Base-by-base conservation (phyloP, 257 asterid genomes). In the Nicotiana attenuata region DNA sequence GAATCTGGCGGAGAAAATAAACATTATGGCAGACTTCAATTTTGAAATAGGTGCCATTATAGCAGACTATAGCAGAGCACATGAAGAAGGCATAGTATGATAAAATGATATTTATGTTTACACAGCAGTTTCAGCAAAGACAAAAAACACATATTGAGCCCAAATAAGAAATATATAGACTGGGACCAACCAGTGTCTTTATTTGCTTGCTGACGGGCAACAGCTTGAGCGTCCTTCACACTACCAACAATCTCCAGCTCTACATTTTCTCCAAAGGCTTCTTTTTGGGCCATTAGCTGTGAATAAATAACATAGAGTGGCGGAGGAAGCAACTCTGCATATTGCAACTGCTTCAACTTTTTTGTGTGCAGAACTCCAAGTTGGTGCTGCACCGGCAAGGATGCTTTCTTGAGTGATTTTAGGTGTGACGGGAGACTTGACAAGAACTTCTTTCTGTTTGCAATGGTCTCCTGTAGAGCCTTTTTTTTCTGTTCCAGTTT, bases 381-480 rank as follows among this genome's bases (percentile, higher is more conserved):
- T 66, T 96, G 98, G 66, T 94, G 85, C 84, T 94, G 97, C 68
- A 93, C 96, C 5, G 99, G 98, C 90, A 96, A 87, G 75, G 98
- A 94, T 85, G 98, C 99, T 86, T 94, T 96, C 84, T 94, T 96
- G 67, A 96, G 94, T 80, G 98, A 93, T 85, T 96, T 96, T 82
- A 96, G 98, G 84, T 96, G 98, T 78, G 98, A 93, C 41, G 99
- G 99, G 84, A 96, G 97, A 89, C 97, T 94, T 71, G 95, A 87
- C 85, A 93, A 90, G 88, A 96, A 93, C 89, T 87, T 93, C 87
- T 93, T 94, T 90, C 98, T 88, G 90, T 90, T 93, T 68, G 93
- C 83, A 66, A 96, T 96, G 81, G 92, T 92, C 86, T 92, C 98
- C 84, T 90, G 97, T 66, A 94, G 93, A 85, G 92, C 89, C 89